Percentiles rank a stretch among this genome's conserved stretches.
Evolutionary conservation across 257 asterid genomes (phyloP).

Genomic region (Datura wrightii): DNA sequence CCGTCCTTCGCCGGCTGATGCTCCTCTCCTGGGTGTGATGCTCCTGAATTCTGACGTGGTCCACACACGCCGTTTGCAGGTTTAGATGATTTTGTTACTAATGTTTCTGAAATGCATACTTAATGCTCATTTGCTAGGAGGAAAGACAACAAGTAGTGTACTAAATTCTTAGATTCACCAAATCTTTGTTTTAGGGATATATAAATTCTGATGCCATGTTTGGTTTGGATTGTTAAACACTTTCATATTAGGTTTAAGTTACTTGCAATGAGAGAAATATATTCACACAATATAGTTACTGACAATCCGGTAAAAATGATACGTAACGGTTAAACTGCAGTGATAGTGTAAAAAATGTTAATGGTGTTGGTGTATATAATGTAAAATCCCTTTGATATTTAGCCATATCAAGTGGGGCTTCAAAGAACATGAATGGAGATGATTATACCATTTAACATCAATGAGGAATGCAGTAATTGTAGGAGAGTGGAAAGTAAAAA

Average conservation of each 20-base stretch:
- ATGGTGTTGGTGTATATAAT: neutral
- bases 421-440: neutral
- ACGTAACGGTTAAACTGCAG: neutral
- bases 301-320: neutral
- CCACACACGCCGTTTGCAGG: neutral
- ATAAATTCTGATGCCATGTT: slow-evolving; percentile 7
- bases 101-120: neutral
- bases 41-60: neutral
- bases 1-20: neutral
- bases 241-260: slow-evolving; percentile 23
- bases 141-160: neutral
- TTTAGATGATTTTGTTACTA: neutral
- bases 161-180: neutral
- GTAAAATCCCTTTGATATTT: neutral
- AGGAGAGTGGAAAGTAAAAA: neutral
- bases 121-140: slow-evolving; percentile 3
- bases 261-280: neutral
- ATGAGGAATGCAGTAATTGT: too few relatives aligned
- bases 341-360: neutral
- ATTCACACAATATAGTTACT: neutral
- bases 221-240: neutral
- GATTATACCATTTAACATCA: neutral
- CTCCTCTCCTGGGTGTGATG: slow-evolving; percentile 3
- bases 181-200: neutral
- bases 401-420: neutral